Conservation (phyloP, 2,329 filamentous ascomycete genomes). For the Lizonia empirigonia region DNA sequence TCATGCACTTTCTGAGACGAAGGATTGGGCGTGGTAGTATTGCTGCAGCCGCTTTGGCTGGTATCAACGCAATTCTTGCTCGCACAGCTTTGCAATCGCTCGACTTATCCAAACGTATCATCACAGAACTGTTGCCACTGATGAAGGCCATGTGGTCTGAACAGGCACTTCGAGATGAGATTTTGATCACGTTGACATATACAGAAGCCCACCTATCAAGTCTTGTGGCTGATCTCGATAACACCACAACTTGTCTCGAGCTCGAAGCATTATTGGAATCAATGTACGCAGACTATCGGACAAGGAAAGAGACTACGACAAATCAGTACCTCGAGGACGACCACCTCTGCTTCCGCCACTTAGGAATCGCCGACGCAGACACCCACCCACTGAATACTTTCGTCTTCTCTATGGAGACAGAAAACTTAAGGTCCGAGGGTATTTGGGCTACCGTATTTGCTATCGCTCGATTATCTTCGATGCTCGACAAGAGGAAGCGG, state of each 20-base stretch:
- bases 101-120: constrained; percentile 63
- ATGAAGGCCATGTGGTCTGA: constrained; percentile 76
- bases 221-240: constrained; percentile 34
- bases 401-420: constrained; percentile 44
- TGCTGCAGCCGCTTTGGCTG: constrained; percentile 72
- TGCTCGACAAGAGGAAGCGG: constrained; percentile 40
- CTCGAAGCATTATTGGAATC: constrained; percentile 71
- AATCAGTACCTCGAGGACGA: constrained; percentile 68
- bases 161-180: constrained; percentile 69
- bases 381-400: constrained; percentile 36
- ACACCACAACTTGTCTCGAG: constrained; percentile 37
- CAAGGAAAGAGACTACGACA: constrained; percentile 62
- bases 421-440: constrained; percentile 36
- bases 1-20: constrained; percentile 66
- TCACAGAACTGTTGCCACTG: constrained; percentile 69
- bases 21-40: constrained; percentile 70
- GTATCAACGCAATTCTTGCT: constrained; percentile 73
- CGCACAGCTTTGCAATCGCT: constrained; percentile 72
- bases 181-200: constrained; percentile 74
- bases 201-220: constrained; percentile 53
- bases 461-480: constrained; percentile 48
- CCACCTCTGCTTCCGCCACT: constrained; percentile 64
- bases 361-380: constrained; percentile 41
- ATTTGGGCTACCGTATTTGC: constrained; percentile 48
- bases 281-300: constrained; percentile 79